Conservation (phyloP, 495 filamentous ascomycete genomes). For the Xylaria grammica region DNA sequence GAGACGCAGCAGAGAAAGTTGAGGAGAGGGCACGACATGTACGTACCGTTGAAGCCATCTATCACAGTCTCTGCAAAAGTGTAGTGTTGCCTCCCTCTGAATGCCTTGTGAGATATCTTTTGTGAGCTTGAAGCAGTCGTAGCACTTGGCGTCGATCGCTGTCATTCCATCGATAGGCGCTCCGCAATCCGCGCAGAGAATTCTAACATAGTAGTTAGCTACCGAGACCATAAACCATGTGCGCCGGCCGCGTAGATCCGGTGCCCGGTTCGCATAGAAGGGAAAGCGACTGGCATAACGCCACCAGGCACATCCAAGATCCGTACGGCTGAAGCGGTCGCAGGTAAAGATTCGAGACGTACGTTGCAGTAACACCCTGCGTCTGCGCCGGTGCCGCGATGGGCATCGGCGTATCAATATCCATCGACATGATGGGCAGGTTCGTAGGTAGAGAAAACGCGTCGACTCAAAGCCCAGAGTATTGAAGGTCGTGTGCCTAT, state of each 20-base stretch:
- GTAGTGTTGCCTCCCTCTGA: slow-evolving; percentile 79
- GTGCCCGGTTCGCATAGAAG: not conserved
- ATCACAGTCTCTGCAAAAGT: slow-evolving; percentile 90
- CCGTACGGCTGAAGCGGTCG: not conserved
- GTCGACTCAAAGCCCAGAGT: not conserved
- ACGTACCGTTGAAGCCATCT: slow-evolving; percentile 76
- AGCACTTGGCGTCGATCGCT: slow-evolving; percentile 85
- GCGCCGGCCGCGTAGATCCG: not conserved
- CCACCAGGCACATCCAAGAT: not conserved
- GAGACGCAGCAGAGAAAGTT: too few species aligned
- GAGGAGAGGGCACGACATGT: not conserved
- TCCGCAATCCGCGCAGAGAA: slow-evolving; percentile 95
- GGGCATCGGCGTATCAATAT: slow-evolving; percentile 36
- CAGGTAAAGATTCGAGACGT: slow-evolving; percentile 9
- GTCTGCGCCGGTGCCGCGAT: slow-evolving; percentile 32
- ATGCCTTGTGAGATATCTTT: slow-evolving; percentile 94
- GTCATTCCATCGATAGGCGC: slow-evolving; percentile 90
- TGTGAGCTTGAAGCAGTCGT: slow-evolving; percentile 90
- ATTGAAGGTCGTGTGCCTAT: not conserved
- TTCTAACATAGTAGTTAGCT: slow-evolving; percentile 52
- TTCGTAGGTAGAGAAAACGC: not conserved
- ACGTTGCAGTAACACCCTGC: slow-evolving; percentile 26
- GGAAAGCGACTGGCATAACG: not conserved
- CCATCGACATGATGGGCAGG: slow-evolving; percentile 37
- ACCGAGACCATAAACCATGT: not conserved